Base-by-base conservation (phyloP, 163 green algal species). In the Chloroidium sp. region DNA sequence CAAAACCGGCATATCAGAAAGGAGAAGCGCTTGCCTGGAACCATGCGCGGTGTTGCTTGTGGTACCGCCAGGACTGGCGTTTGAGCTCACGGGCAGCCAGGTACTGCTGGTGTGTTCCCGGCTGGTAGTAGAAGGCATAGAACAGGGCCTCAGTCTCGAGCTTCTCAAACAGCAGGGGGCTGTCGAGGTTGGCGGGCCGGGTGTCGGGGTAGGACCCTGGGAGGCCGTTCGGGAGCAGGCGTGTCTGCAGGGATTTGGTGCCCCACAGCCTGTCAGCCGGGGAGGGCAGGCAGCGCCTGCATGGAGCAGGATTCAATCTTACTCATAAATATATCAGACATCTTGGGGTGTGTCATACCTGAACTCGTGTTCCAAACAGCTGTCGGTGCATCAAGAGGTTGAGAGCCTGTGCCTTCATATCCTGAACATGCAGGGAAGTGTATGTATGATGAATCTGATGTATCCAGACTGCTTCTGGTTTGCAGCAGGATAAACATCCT, bases 41-140 rank as follows among this genome's bases (percentile, higher is more conserved):
- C 95, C 95, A 99, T 4, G 95, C 92, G 76, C 93, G 91, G 87
- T 97, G 94, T 84, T 97, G 91, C 84, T 97, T 97, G 91, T 99
- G 93, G 86, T 97, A 99, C 61, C 95, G 88, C 95, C 95, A 99
- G 0, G 90, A 92, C 87, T 97, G 93, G 61, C 92, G 84, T 88
- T 98, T 98, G 59, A 99, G 91, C 87, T 97, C 94, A 12, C 92
- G 83, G 2, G 92, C 93, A 12, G 93, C 92, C 76, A 95, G 82
- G 82, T 92, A 92, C 88, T 98, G 95, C 90, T 97, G 90, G 85
- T 94, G 92, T 0, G 85, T 94, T 62, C 92, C 93, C 13, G 95
- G 92, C 86, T 95, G 92, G 88, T 97, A 96, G 90, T 99, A 98
- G 85, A 99, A 99, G 64, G 93, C 90, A 84, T 98, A 99, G 89